These are phyloP conservation scores for Aurifilum marmelostoma DNA, from an alignment of 2,329 filamentous ascomycete genomes.

Conservation along the genomic window DNA sequence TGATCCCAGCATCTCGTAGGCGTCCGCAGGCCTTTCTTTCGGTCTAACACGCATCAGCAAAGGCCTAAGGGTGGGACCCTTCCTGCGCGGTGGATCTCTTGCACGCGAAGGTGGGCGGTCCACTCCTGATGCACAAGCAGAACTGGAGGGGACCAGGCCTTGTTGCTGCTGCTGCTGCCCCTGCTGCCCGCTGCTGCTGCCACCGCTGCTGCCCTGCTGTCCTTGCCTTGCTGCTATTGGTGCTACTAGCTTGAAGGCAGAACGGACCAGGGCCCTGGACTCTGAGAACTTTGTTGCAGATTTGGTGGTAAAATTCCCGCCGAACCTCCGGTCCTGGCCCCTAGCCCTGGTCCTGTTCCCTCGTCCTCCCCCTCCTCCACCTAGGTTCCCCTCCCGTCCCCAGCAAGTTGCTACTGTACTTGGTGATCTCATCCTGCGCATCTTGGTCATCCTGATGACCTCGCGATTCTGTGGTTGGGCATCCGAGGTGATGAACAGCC, in stretches of 20 bases:
- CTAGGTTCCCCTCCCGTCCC: not conserved
- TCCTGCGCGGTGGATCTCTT: constrained; percentile 23
- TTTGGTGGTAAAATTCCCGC: constrained; percentile 19
- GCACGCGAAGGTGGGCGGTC: constrained; percentile 29
- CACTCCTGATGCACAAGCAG: constrained; percentile 20
- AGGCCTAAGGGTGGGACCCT: constrained; percentile 26
- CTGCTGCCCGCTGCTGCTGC: too few relatives aligned
- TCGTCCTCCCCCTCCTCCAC: constrained; percentile 3
- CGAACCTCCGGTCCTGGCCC: constrained; percentile 5
- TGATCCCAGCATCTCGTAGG: constrained; percentile 21
- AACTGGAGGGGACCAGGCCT: not conserved
- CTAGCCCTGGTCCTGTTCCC: not conserved
- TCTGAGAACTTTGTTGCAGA: not conserved
- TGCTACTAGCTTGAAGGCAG: not conserved
- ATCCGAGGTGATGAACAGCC: not conserved
- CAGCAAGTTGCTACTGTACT: not conserved
- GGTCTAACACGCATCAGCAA: constrained; percentile 26
- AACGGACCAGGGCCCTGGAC: not conserved
- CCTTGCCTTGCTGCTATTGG: not conserved
- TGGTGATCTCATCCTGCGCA: constrained; percentile 13
- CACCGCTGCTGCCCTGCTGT: too few relatives aligned
- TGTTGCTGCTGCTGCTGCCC: too few relatives aligned
- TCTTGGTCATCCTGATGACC: not conserved
- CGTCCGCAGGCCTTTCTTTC: constrained; percentile 28
- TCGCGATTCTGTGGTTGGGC: not conserved